Evolutionary conservation across 2,329 filamentous ascomycete genomes (phyloP).

Genomic region (Aspergillus sp.): DNA sequence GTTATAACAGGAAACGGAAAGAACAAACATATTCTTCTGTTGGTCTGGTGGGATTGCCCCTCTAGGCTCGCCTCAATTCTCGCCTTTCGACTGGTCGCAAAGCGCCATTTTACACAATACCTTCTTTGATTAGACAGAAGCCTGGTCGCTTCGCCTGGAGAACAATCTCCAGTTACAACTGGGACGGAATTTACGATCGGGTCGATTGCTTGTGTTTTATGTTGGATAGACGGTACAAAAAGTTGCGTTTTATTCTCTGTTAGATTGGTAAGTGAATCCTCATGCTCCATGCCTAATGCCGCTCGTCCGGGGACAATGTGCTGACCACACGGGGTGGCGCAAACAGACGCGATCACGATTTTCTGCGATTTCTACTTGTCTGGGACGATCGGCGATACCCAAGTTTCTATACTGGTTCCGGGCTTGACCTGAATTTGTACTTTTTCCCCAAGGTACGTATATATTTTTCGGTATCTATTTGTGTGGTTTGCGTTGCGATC

Average conservation of each 20-base stretch:
- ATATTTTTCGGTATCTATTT: background rate
- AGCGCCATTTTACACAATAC: slow-evolving; percentile 14
- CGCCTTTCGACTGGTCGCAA: slow-evolving; percentile 19
- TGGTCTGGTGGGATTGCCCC: slow-evolving; percentile 11
- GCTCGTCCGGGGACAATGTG: slow-evolving; percentile 3
- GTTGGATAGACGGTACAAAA: slow-evolving; percentile 33
- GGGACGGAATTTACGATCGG: slow-evolving; percentile 23
- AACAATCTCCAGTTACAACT: slow-evolving; percentile 12
- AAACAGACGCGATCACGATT: slow-evolving; percentile 34
- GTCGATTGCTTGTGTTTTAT: slow-evolving; percentile 26
- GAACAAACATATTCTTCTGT: slow-evolving; percentile 10
- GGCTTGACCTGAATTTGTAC: slow-evolving; percentile 18
- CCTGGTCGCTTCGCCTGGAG: slow-evolving; percentile 31
- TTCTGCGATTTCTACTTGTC: slow-evolving; percentile 21
- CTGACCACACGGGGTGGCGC: slow-evolving; percentile 14
- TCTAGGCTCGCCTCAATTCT: slow-evolving; percentile 15
- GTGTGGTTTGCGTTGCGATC: background rate
- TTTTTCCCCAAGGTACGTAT: slow-evolving; percentile 22
- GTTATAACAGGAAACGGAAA: background rate
- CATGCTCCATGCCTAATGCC: slow-evolving; percentile 1
- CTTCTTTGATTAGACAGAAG: slow-evolving; percentile 24
- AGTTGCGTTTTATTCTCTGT: slow-evolving; percentile 19
- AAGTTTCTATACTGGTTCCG: slow-evolving; percentile 15
- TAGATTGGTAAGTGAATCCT: slow-evolving; percentile 37
- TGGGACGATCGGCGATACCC: slow-evolving; percentile 17